Conservation (phyloP, 139 green algal genomes). For the Helicosporidium sp. region DNA sequence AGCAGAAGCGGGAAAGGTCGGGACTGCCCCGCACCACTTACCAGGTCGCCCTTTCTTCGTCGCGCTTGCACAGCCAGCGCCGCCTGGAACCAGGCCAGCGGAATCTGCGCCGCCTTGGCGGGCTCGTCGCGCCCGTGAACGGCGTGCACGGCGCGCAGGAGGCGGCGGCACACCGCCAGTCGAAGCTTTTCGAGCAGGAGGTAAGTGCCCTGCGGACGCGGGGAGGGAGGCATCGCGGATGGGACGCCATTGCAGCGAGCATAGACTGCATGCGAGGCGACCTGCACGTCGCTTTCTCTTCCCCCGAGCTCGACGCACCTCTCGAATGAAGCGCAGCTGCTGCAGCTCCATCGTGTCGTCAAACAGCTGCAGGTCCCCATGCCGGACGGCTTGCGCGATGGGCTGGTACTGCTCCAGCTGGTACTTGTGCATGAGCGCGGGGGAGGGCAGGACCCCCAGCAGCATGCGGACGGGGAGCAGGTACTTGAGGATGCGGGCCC, state of each 20-base stretch:
- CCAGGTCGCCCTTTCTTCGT: no score
- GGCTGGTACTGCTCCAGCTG: constrained; percentile 32
- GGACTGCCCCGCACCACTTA: no score
- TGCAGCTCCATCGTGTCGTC: constrained; percentile 21
- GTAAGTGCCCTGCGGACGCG: constrained; percentile 35
- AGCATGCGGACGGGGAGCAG: constrained; percentile 52
- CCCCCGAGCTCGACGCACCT: no score
- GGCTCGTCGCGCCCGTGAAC: constrained; percentile 34
- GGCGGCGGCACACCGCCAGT: constrained; percentile 31
- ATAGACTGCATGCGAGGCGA: not conserved
- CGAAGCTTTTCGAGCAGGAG: constrained; percentile 60
- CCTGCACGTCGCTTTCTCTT: not conserved
- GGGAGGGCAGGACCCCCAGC: constrained; percentile 29
- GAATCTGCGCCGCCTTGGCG: constrained; percentile 34
- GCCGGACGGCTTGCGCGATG: constrained; percentile 25
- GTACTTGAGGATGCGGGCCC: constrained; percentile 40
- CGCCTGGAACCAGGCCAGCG: constrained; percentile 16
- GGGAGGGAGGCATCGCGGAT: no score
- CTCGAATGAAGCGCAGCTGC: constrained; percentile 33
- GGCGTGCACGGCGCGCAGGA: constrained; percentile 33
- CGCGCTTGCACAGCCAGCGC: no score
- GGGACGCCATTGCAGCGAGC: no score
- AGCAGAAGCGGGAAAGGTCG: no score
- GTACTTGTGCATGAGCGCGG: constrained; percentile 26
- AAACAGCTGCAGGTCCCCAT: constrained; percentile 34